Percentiles rank a stretch among this genome's conserved stretches.
phyloP scores from a whole-genome alignment of 306 rosid species.

The Bauhinia variegata region DNA sequence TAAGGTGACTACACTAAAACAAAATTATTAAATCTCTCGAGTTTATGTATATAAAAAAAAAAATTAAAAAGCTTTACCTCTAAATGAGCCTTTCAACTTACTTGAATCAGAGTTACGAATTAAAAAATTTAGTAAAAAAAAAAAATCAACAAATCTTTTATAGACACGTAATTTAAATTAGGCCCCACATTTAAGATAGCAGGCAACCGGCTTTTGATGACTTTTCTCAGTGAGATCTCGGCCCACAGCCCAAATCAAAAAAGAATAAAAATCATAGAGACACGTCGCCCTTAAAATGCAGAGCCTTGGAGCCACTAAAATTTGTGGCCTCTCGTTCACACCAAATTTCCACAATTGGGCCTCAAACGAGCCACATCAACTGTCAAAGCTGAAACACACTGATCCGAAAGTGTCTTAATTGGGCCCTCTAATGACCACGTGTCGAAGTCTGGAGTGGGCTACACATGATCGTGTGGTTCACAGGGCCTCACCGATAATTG shows the following conservation, averaged over 20 bases:
- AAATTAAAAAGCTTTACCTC: too few species aligned
- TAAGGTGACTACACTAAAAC: too few species aligned
- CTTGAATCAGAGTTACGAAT: too few species aligned
- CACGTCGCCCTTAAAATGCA: not conserved
- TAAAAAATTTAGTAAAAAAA: too few species aligned
- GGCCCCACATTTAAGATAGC: too few species aligned
- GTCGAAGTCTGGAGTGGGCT: not conserved
- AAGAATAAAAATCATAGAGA: not conserved
- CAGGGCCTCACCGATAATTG: constrained; percentile 9
- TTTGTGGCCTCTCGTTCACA: constrained; percentile 30
- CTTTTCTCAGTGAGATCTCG: constrained; percentile 1
- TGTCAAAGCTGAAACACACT: not conserved
- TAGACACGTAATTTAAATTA: too few species aligned
- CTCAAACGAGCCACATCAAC: constrained; percentile 16
- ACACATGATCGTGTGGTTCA: not conserved
- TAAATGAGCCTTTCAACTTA: too few species aligned
- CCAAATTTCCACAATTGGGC: constrained; percentile 21
- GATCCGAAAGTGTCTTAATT: not conserved
- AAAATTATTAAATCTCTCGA: too few species aligned
- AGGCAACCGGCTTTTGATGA: not conserved
- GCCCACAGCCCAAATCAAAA: constrained; percentile 41
- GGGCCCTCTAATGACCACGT: constrained; percentile 4
- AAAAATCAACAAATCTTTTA: too few species aligned
- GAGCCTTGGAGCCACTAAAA: constrained; percentile 22
- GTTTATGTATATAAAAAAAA: too few species aligned